Evolutionary conservation across 345 rosid species (phyloP).

Genomic region (Populus nigra): DNA sequence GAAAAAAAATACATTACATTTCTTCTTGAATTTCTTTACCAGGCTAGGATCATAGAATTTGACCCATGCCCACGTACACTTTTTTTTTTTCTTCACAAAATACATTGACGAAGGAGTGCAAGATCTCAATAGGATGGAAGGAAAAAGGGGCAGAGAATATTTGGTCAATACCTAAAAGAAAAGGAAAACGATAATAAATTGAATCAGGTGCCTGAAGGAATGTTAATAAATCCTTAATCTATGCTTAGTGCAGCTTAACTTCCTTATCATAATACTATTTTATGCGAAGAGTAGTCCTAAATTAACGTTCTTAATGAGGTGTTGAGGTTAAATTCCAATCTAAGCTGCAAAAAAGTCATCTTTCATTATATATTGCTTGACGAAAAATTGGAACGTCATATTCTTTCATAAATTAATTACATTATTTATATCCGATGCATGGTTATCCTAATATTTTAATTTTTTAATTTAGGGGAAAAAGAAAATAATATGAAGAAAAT

Average conservation of each 20-base stretch:
- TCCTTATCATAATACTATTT: constrained; percentile 4
- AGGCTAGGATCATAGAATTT: constrained; percentile 23
- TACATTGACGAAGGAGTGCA: constrained; percentile 17
- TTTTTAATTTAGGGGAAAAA: background rate
- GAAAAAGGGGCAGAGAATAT: constrained; percentile 2
- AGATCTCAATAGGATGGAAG: constrained; percentile 1
- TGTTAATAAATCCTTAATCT: constrained; percentile 5
- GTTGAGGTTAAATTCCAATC: constrained; percentile 10
- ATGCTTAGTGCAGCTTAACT: constrained; percentile 18
- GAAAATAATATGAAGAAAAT: background rate
- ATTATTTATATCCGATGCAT: background rate
- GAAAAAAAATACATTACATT: background rate
- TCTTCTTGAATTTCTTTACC: background rate
- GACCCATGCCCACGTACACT: constrained; percentile 14
- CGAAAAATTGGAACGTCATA: background rate
- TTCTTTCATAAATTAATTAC: background rate
- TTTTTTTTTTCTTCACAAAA: constrained; percentile 17
- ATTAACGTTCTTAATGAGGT: background rate
- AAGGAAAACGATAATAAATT: constrained; percentile 16
- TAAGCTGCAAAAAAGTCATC: constrained; percentile 12
- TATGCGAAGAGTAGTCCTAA: background rate
- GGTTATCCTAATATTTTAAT: background rate
- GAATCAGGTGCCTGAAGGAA: background rate
- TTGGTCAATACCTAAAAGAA: constrained; percentile 57
- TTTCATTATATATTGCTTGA: background rate